Evolutionary conservation across 1,284 basidiomycete genomes (phyloP), one percentile per base, ranked within the genome.

Genomic region (Garcileccinum viscosum): DNA sequence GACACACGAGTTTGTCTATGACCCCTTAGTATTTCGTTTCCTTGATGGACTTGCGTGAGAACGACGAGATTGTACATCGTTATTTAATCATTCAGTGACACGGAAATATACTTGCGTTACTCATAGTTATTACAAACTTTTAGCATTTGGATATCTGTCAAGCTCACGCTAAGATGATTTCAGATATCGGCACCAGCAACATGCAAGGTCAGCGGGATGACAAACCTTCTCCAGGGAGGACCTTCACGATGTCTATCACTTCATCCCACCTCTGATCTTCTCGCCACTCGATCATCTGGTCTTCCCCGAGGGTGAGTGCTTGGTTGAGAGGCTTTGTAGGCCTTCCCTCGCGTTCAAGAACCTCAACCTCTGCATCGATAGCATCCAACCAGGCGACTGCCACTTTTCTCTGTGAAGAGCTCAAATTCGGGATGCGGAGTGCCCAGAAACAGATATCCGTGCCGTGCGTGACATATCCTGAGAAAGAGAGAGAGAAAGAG

Each of bases 361-460:
- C 86, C 1, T 80, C 73, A 22, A 82, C 76, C 33, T 93, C 78
- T 3, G 78, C 79, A 44, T 85, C 78, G 12, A 92, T 69, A 11
- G 73, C 72, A 30, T 80, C 75, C 62, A 84, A 73, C 79, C 86
- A 68, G 77, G 80, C 76, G 22, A 78, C 24, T 11, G 77, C 79
- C 35, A 77, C 74, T 30, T 66, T 35, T 32, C 62, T 69, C 62
- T 79, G 69, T 2, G 70, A 5, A 6, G 35, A 27, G 1, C 58
- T 70, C 73, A 81, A 66, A 58, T 22, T 69, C 37, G 72, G 76
- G 53, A 82, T 53, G 72, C 84, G 80, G 22, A 87, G 77, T 5
- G 84, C 81, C 82, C 88, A 89, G 32, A 89, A 61, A 15, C 79
- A 67, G 12, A 85, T 83, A 74, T 94, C 93, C 90, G 74, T 94